Conservation (phyloP, 2,329 filamentous ascomycete genomes). For the Epichloe gansuensis region DNA sequence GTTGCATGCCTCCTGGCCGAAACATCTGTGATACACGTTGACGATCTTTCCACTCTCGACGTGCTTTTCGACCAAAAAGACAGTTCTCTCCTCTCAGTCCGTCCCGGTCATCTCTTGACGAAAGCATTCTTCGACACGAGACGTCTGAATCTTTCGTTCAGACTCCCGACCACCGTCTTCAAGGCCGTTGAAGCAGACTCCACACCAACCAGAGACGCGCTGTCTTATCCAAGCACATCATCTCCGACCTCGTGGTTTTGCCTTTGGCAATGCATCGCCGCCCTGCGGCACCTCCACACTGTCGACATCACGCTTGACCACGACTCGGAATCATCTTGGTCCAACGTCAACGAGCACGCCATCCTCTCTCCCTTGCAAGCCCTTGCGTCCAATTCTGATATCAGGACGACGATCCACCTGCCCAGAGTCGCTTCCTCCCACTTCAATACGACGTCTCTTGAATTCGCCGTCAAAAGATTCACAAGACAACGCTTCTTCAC, state of each 20-base stretch:
- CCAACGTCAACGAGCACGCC: slow-evolving; percentile 3
- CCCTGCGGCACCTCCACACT: background rate
- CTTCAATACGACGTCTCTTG: background rate
- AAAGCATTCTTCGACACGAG: background rate
- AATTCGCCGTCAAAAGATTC: background rate
- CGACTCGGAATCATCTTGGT: slow-evolving; percentile 6
- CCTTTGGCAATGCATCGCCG: slow-evolving; percentile 1
- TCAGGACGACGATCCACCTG: background rate
- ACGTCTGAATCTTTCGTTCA: slow-evolving; percentile 1
- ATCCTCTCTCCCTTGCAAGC: background rate
- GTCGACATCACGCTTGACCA: slow-evolving; percentile 5
- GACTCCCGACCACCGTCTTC: background rate
- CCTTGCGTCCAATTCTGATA: background rate
- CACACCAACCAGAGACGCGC: background rate
- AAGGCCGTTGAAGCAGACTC: background rate
- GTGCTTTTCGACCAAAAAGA: background rate
- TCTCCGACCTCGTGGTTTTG: background rate
- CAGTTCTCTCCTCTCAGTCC: background rate
- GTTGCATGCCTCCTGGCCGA: slow-evolving; percentile 2
- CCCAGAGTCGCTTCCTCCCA: background rate
- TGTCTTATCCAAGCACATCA: background rate
- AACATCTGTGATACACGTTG: background rate
- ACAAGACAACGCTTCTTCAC: slow-evolving; percentile 5
- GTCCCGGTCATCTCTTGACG: background rate
- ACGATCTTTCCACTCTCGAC: slow-evolving; percentile 2